phyloP scores from a whole-genome alignment of 495 filamentous ascomycete genomes.

The Cryomyces antarcticus region DNA sequence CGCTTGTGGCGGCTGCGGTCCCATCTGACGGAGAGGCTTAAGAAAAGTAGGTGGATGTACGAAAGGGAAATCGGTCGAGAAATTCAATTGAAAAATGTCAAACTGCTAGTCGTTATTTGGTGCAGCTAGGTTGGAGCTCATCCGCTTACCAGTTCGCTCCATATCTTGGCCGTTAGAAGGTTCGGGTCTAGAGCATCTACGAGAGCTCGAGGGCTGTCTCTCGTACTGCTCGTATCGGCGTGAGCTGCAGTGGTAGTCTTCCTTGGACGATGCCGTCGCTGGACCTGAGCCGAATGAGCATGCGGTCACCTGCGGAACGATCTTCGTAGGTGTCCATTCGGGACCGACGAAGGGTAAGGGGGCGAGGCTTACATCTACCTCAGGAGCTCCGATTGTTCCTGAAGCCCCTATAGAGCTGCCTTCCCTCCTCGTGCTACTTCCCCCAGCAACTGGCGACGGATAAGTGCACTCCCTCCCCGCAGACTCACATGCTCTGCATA shows the following conservation, averaged over 20 bases:
- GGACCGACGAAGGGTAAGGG: too few relatives aligned
- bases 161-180: constrained; percentile 27
- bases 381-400: constrained; percentile 1
- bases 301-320: too few relatives aligned
- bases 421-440: constrained; percentile 6
- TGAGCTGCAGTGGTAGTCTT: constrained; percentile 1
- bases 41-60: constrained; percentile 58
- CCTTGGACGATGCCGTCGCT: constrained; percentile 1
- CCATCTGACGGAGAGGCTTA: constrained; percentile 31
- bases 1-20: constrained; percentile 15
- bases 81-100: constrained; percentile 67
- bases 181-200: constrained; percentile 11
- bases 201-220: constrained; percentile 3
- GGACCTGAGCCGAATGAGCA: background rate
- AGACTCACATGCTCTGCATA: constrained; percentile 58
- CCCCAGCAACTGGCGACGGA: constrained; percentile 38
- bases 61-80: constrained; percentile 65
- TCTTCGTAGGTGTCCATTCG: too few relatives aligned
- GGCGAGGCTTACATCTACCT: too few relatives aligned
- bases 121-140: too few relatives aligned
- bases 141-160: constrained; percentile 14
- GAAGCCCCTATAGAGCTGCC: constrained; percentile 20
- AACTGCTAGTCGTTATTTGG: constrained; percentile 16
- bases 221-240: background rate
- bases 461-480: constrained; percentile 63